Conservation (phyloP, 129 eudicot species). For the Heracleum sosnowskyi region DNA sequence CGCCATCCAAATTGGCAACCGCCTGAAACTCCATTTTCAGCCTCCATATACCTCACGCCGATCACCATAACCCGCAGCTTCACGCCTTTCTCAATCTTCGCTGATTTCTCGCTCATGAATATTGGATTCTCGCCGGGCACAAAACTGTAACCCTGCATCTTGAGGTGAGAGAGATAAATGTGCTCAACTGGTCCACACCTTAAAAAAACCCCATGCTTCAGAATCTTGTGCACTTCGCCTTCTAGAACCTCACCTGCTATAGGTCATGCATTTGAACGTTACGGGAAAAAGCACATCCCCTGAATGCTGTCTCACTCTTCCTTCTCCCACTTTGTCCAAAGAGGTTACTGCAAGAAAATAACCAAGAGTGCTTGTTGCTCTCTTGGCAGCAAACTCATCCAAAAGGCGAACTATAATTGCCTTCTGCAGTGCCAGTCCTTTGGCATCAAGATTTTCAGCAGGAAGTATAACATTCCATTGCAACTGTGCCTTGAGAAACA, state of each 20-base stretch:
- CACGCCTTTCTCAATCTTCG: slow-evolving; percentile 51
- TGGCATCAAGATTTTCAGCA: slow-evolving; percentile 1
- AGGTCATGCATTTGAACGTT: slow-evolving; percentile 51
- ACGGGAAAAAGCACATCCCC: slow-evolving; percentile 67
- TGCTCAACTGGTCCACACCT: slow-evolving; percentile 61
- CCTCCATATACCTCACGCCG: too few relatives aligned
- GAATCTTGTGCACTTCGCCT: slow-evolving; percentile 49
- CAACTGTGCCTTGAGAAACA: too few relatives aligned
- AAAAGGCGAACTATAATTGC: slow-evolving; percentile 49
- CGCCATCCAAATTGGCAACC: slow-evolving; percentile 50
- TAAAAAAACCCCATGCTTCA: slow-evolving; percentile 58
- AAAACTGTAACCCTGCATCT: slow-evolving; percentile 47
- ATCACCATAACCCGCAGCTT: slow-evolving; percentile 26
- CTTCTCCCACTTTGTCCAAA: slow-evolving; percentile 48
- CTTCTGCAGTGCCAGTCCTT: slow-evolving; percentile 61
- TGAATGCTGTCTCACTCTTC: slow-evolving; percentile 48
- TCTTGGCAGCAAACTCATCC: too few relatives aligned
- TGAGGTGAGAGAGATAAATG: slow-evolving; percentile 32
- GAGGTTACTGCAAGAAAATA: too few relatives aligned
- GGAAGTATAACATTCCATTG: too few relatives aligned
- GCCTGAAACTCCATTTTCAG: slow-evolving; percentile 31
- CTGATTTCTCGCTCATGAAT: slow-evolving; percentile 33
- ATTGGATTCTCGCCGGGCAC: slow-evolving; percentile 50
- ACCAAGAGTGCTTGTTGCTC: too few relatives aligned
- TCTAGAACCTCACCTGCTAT: slow-evolving; percentile 56